Evolutionary conservation across 768 basidiomycete species (phyloP), one percentile per base, ranked within the genome.

Genomic region (Mrakia frigida): DNA sequence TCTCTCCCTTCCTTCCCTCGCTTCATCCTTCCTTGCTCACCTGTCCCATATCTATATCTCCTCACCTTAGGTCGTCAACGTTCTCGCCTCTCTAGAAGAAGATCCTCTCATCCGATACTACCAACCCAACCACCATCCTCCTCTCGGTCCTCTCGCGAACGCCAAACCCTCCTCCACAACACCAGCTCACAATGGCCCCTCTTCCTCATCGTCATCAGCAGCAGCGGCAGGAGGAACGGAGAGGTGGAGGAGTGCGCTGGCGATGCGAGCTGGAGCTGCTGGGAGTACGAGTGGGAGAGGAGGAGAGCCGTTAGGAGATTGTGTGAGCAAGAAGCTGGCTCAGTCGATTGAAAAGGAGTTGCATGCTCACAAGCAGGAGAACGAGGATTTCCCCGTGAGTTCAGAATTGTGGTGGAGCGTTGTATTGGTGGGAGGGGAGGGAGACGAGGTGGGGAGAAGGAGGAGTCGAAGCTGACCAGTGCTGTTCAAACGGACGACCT

Each of bases 61-160:
- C 6, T 3, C 13, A 4, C 13, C 4, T 14, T 50, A 86, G 94
- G 90, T 99, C 79, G 83, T 93, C 37, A 97, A 98, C 80, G 84
- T 95, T 5, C 93, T 94, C 83, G 90, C 97, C 23, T 89, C 92
- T 0, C 84, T 98, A 39, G 91, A 93, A 80, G 97, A 99, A 82
- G 92, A 90, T 81, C 97, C 97, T 0, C 91, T 88, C 82, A 90
- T 98, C 79, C 91, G 96, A 43, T 98, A 96, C 84, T 98, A 97
- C 82, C 84, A 92, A 72, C 93, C 96, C 6, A 85, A 89, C 18
- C 88, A 91, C 78, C 93, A 94, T 80, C 86, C 86, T 2, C 95
- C 94, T 0, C 86, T 98, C 21, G 93, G 94, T 21, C 88, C 94
- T 3, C 88, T 98, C 73, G 90, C 90, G 4, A 18, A 37, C 31